phyloP scores from a whole-genome alignment of 163 green algal genomes.

The Prototheca cutis region DNA sequence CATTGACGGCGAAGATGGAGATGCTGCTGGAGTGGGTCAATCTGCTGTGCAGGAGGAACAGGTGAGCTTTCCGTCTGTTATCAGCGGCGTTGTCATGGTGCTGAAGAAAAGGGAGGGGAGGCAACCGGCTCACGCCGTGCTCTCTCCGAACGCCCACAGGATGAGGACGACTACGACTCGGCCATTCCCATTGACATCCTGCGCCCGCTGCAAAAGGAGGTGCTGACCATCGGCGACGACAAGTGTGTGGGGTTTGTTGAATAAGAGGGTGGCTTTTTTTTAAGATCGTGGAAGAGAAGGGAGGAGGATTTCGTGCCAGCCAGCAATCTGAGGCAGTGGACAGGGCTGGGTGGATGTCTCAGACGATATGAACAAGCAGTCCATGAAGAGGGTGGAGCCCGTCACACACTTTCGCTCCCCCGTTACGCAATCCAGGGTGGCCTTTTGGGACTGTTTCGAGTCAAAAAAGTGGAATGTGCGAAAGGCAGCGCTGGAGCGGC shows the following conservation, averaged over 20 bases:
- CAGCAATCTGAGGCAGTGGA: too few relatives aligned
- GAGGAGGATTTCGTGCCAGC: too few relatives aligned
- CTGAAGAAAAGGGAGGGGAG: too few relatives aligned
- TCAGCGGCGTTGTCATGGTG: too few relatives aligned
- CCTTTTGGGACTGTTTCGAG: conserved; percentile 74
- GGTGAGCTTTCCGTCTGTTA: conserved; percentile 6
- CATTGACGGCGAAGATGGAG: conserved; percentile 11
- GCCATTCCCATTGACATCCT: conserved; percentile 73
- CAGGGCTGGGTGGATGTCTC: too few relatives aligned
- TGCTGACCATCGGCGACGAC: conserved; percentile 19
- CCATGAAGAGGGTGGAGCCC: too few relatives aligned
- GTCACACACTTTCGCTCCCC: too few relatives aligned
- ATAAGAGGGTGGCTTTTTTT: too few relatives aligned
- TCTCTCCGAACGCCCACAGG: conserved; percentile 8
- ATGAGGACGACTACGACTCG: conserved; percentile 81
- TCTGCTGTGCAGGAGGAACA: conserved; percentile 20
- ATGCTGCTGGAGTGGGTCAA: neutral
- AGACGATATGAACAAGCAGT: too few relatives aligned
- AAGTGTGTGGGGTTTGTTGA: too few relatives aligned
- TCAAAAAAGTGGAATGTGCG: conserved; percentile 86
- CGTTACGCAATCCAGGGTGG: neutral
- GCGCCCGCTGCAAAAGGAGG: conserved; percentile 41
- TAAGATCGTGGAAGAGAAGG: too few relatives aligned
- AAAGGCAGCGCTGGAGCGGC: conserved; percentile 58
- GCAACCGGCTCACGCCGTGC: conserved; percentile 5